Evolutionary conservation across 345 rosid species (phyloP).

Genomic region (Euclidium syriacum): DNA sequence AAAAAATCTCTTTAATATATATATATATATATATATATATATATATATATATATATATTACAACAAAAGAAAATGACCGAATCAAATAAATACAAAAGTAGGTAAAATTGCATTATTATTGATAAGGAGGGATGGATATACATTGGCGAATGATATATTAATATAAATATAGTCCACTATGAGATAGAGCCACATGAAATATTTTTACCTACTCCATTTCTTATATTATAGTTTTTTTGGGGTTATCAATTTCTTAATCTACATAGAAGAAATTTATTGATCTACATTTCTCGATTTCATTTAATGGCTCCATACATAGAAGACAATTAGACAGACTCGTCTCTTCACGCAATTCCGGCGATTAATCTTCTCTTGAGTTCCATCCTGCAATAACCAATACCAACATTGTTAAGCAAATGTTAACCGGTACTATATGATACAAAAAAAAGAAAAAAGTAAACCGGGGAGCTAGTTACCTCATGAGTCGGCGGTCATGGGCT

Average conservation of each 20-base stretch:
- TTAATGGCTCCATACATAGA: slow-evolving; percentile 1
- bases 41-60: too few species aligned
- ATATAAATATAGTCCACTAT: neutral
- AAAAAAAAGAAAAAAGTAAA: neutral
- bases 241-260: slow-evolving; percentile 10
- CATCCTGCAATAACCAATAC: slow-evolving; percentile 40
- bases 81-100: too few species aligned
- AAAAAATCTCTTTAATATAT: too few species aligned
- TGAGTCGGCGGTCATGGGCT: slow-evolving; percentile 57
- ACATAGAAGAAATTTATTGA: slow-evolving; percentile 26
- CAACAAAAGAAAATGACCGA: too few species aligned
- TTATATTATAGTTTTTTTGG: neutral
- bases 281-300: slow-evolving; percentile 19
- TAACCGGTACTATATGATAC: neutral
- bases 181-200: slow-evolving; percentile 23
- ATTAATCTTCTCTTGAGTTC: slow-evolving; percentile 61
- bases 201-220: slow-evolving; percentile 5
- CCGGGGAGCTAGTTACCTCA: slow-evolving; percentile 36
- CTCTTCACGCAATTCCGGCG: slow-evolving; percentile 33
- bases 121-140: slow-evolving; percentile 20
- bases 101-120: slow-evolving; percentile 2
- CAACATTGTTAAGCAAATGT: neutral
- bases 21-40: too few species aligned
- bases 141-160: slow-evolving; percentile 13
- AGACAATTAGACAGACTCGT: neutral